phyloP scores from a whole-genome alignment of 345 rosid genomes.

The Cardamine resedifolia region DNA sequence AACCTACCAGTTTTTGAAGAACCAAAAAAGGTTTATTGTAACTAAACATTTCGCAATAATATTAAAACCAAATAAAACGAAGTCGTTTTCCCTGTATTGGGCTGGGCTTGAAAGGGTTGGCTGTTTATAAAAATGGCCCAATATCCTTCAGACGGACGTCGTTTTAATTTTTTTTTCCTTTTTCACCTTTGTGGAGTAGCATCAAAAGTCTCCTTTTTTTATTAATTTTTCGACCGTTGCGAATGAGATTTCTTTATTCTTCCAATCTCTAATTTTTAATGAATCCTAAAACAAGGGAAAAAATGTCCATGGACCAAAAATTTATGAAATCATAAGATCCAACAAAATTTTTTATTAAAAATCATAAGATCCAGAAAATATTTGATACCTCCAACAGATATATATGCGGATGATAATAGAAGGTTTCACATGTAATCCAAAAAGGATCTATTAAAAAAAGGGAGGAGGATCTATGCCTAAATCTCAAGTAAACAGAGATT shows the following conservation, averaged over 20 bases:
- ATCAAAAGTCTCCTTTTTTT: no score
- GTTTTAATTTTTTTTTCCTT: no score
- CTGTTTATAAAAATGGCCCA: not conserved
- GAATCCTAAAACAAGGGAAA: no score
- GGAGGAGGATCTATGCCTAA: not conserved
- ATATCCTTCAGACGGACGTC: not conserved
- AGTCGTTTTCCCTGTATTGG: not conserved
- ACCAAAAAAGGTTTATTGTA: not conserved
- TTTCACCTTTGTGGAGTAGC: no score
- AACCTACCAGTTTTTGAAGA: conserved; percentile 16
- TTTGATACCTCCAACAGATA: not conserved
- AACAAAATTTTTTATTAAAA: no score
- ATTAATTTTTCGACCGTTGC: not conserved
- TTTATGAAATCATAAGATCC: no score
- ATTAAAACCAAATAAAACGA: not conserved
- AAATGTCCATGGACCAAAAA: not conserved
- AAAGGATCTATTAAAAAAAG: not conserved
- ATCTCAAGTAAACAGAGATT: not conserved
- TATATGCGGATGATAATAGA: not conserved
- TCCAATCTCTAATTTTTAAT: not conserved
- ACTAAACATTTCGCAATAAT: not conserved
- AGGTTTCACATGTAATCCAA: not conserved
- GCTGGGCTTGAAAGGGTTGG: not conserved
- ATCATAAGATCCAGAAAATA: not conserved
- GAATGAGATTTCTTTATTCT: not conserved